Base-by-base conservation (phyloP, 148 eudicot species). In the Beta vulgaris region DNA sequence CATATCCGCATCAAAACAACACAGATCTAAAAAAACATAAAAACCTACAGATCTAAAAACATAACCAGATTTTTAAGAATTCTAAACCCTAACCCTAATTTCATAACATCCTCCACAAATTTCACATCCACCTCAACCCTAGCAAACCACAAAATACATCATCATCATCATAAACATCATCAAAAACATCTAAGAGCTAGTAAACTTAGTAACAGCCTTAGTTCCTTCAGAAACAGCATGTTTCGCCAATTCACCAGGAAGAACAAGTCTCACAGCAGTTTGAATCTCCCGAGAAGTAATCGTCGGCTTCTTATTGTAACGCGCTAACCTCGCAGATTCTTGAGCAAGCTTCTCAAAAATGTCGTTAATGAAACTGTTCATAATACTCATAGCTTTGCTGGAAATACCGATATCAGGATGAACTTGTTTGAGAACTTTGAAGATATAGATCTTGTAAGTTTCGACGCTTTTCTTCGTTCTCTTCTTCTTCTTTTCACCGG, bases 391-490 rank as follows among this genome's bases (percentile, higher is more conserved):
- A 11, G 88, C 88, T 77, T 85, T 85, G 81, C 86, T 83, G 0
- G 88, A 83, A 37, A 86, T 86, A 6, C 88, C 88, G 14, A 86
- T 86, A 55, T 86, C 88, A 1, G 88, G 88, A 35, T 85, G 88
- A 0, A 85, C 88, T 44, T 85, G 88, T 76, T 85, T 85, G 59
- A 85, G 68, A 58, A 85, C 88, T 73, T 85, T 85, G 84, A 85
- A 85, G 77, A 85, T 85, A 80, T 85, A 85, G 77, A 85, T 85
- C 88, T 82, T 85, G 86, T 85, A 83, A 0, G 88, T 85, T 61
- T 85, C 88, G 0, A 83, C 84, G 77, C 84, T 85, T 79, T 85
- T 85, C 82, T 85, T 85, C 64, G 68, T 3, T 54, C 86, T 68
- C 84, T 85, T 85, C 88, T 83, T 85, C 82, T 82, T 85, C 85